Conservation (phyloP, 2,329 filamentous ascomycete genomes). For the Penicillium sp. region DNA sequence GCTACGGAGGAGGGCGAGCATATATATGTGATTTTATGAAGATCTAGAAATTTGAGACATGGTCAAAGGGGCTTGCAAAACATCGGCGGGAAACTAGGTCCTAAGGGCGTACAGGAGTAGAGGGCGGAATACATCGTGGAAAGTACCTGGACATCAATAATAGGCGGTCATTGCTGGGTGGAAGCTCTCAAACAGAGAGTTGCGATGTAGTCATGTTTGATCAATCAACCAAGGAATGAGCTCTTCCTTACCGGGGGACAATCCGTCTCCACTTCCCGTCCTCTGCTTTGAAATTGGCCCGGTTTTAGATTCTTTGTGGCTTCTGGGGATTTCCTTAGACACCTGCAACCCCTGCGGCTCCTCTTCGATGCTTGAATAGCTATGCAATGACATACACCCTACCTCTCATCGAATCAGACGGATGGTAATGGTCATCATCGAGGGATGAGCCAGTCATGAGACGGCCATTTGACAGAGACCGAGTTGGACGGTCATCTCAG, state of each 20-base stretch:
- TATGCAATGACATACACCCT: background rate
- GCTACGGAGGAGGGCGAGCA: background rate
- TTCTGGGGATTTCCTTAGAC: background rate
- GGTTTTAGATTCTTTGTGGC: background rate
- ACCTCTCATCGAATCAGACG: conserved; percentile 18
- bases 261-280: background rate
- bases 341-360: background rate
- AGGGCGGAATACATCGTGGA: background rate
- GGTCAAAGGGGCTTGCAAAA: background rate
- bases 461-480: background rate
- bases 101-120: background rate
- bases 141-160: background rate
- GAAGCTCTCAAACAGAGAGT: background rate
- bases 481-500: background rate
- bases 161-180: background rate
- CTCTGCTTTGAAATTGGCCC: background rate
- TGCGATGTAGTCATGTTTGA: background rate
- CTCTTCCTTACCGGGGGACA: background rate
- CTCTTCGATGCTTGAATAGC: background rate
- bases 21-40: background rate
- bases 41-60: background rate
- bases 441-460: conserved; percentile 9
- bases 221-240: background rate
- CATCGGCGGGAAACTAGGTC: background rate
- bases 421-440: conserved; percentile 18